Evolutionary conservation across 441 rosid species (phyloP).

Genomic region (Jatropha podagrica): DNA sequence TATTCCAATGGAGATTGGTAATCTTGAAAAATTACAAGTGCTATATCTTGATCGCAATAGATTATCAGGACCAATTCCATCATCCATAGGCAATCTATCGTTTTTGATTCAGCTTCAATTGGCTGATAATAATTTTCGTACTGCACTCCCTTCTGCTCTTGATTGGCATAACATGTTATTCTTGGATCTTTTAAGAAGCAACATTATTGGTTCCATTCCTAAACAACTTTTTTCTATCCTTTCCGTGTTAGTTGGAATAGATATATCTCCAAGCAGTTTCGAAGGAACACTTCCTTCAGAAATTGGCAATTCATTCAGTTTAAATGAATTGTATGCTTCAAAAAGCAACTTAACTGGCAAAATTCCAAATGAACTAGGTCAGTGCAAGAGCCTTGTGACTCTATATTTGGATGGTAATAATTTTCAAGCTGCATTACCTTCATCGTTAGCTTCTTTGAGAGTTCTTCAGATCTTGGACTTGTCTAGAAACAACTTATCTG

Average conservation of each 20-base stretch:
- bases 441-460: slow-evolving; percentile 9
- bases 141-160: slow-evolving; percentile 5
- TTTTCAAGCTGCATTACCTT: slow-evolving; percentile 16
- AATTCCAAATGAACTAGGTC: not conserved
- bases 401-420: slow-evolving; percentile 18
- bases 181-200: slow-evolving; percentile 2
- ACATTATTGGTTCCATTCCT: not conserved
- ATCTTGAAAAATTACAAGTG: not conserved
- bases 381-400: not conserved
- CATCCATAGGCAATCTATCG: slow-evolving; percentile 12
- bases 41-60: not conserved
- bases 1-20: slow-evolving; percentile 21
- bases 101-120: not conserved
- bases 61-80: slow-evolving; percentile 6
- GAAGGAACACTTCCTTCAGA: slow-evolving; percentile 6
- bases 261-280: not conserved
- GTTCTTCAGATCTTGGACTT: slow-evolving; percentile 23
- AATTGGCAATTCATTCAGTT: not conserved
- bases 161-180: not conserved
- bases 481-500: slow-evolving; percentile 24
- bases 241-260: not conserved
- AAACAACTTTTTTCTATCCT: not conserved
- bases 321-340: not conserved
- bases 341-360: slow-evolving; percentile 5
- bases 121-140: not conserved